Conservation (phyloP, 2,329 filamentous ascomycete species). For the Cordyceps cateniannulata region DNA sequence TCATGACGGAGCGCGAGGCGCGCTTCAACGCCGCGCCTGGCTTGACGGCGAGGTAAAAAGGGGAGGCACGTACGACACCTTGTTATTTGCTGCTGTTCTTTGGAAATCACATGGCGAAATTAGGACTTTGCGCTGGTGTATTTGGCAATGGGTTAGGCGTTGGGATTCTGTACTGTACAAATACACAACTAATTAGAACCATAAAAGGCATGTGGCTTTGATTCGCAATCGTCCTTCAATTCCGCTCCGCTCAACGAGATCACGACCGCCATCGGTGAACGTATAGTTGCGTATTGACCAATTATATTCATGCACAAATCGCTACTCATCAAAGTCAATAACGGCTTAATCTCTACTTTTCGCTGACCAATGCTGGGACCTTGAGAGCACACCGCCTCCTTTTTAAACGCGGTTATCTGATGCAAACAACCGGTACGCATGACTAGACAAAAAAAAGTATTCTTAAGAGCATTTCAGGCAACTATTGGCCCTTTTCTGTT, state of each 20-base stretch:
- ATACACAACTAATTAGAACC: background rate
- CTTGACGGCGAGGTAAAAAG: constrained; percentile 39
- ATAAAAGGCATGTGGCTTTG: background rate
- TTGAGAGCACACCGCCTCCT: background rate
- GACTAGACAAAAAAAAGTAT: background rate
- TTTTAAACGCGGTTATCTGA: background rate
- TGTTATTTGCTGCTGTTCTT: background rate
- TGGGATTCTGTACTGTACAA: background rate
- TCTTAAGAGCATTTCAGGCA: background rate
- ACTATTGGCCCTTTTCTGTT: background rate
- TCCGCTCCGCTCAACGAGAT: background rate
- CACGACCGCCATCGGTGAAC: no score
- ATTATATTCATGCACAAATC: background rate
- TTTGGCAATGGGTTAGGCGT: constrained; percentile 6
- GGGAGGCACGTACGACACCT: background rate
- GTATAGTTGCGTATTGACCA: background rate
- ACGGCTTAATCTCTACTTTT: background rate
- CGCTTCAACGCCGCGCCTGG: constrained; percentile 65
- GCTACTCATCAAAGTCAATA: background rate
- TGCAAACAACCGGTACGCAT: background rate
- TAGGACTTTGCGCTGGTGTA: background rate
- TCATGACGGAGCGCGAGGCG: constrained; percentile 97
- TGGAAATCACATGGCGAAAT: background rate
- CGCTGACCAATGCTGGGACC: constrained; percentile 3
- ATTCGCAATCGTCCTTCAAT: background rate